phyloP scores from a whole-genome alignment of 2,329 filamentous ascomycete genomes.

The Xylaria sp. region DNA sequence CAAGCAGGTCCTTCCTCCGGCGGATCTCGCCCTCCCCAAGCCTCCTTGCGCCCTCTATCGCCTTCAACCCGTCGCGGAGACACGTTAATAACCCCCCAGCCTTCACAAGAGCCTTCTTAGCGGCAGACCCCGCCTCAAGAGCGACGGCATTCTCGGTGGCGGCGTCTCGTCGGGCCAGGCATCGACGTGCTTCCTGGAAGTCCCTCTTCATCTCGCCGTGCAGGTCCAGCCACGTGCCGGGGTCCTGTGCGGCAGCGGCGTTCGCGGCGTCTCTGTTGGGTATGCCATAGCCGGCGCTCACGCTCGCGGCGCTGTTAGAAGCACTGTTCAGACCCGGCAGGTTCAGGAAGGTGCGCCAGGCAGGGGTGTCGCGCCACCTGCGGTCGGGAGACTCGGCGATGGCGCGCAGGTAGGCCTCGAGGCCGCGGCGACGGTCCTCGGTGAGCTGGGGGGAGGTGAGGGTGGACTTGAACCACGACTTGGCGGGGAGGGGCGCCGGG shows the following conservation, averaged over 20 bases:
- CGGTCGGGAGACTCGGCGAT: slow-evolving; percentile 79
- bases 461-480: slow-evolving; percentile 82
- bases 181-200: slow-evolving; percentile 73
- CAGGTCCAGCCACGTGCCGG: slow-evolving; percentile 79
- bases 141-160: slow-evolving; percentile 60
- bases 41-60: slow-evolving; percentile 63
- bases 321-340: slow-evolving; percentile 66
- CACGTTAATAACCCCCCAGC: slow-evolving; percentile 71
- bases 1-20: slow-evolving; percentile 75
- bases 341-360: slow-evolving; percentile 79
- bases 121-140: slow-evolving; percentile 74
- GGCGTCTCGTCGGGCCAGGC: slow-evolving; percentile 74
- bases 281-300: slow-evolving; percentile 54
- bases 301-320: slow-evolving; percentile 59
- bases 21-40: slow-evolving; percentile 80
- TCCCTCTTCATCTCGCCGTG: slow-evolving; percentile 77
- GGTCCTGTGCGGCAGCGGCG: slow-evolving; percentile 63
- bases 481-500: slow-evolving; percentile 73
- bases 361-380: slow-evolving; percentile 77
- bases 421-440: slow-evolving; percentile 72
- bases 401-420: slow-evolving; percentile 77
- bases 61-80: slow-evolving; percentile 72
- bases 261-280: slow-evolving; percentile 50
- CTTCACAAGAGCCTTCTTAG: slow-evolving; percentile 77
- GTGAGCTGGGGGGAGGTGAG: slow-evolving; percentile 75